Evolutionary conservation across 2,329 filamentous ascomycete species (phyloP).

Genomic region (Fusarium dlaminii): DNA sequence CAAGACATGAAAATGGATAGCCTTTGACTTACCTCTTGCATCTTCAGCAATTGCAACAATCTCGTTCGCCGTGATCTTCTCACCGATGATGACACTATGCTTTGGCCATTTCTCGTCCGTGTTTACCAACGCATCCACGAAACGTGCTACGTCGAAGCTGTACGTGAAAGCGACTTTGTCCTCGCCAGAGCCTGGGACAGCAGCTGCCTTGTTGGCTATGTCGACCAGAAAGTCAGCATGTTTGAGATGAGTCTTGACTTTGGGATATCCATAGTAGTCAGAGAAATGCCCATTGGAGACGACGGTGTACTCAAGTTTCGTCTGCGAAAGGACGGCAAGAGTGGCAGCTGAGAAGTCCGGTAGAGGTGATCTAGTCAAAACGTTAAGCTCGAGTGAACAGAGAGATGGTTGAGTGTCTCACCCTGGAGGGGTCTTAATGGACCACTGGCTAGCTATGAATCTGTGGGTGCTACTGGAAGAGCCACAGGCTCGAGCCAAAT

Average conservation of each 20-base stretch:
- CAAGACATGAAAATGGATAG: accelerated
- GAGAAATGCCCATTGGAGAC: background rate
- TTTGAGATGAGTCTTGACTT: background rate
- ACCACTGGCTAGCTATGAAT: background rate
- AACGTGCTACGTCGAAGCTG: background rate
- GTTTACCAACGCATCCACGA: background rate
- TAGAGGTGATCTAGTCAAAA: background rate
- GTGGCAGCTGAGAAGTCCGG: background rate
- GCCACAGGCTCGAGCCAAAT: background rate
- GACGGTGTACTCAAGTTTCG: background rate
- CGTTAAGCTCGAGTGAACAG: accelerated
- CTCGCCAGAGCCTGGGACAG: background rate
- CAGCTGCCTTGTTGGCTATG: background rate
- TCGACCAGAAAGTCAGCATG: background rate
- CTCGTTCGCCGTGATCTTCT: background rate
- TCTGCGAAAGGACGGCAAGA: background rate
- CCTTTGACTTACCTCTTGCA: background rate
- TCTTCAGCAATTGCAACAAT: background rate
- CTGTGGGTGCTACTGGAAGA: accelerated
- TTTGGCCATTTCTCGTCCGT: background rate
- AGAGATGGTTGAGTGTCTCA: background rate
- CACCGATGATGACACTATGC: background rate
- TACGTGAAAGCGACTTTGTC: background rate
- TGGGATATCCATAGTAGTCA: background rate
- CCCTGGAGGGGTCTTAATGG: background rate